Base-by-base conservation (phyloP, 2,329 filamentous ascomycete genomes). In the Trichoderma cornu-damae region DNA sequence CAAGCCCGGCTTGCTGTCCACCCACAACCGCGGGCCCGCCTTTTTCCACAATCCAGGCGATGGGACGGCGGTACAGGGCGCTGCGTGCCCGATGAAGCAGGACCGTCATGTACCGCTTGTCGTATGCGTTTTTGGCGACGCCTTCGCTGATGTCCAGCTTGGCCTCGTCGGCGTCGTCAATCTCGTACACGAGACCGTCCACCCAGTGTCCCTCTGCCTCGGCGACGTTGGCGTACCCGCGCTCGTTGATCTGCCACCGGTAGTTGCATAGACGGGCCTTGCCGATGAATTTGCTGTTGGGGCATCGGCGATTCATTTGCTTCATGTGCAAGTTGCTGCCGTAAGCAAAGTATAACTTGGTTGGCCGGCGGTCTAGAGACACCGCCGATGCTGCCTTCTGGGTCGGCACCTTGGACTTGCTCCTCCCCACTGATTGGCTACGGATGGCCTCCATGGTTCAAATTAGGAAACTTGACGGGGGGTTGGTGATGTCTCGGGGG, bases 201-300 rank as follows among this genome's bases (percentile, higher is more conserved):
- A 77, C 74, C 64, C 67, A 69, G 30, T 66, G 67, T 6, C 70
- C 71, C 24, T 66, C 57, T 9, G 65, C 62, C 40, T 64, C 63
- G 14, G 75, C 57, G 26, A 78, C 68, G 61, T 78, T 78, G 58
- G 75, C 76, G 50, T 71, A 77, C 26, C 75, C 75, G 22, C 75
- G 71, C 65, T 76, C 67, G 64, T 78, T 78, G 69, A 78, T 77
- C 63, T 76, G 74, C 71, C 75, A 78, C 30, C 69, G 66, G 61
- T 73, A 71, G 59, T 72, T 67, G 20, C 63, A 60, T n/a, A 78
- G 67, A 9, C 70, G 66, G 18, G 68, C 76, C 11, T 66, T 64
- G 4, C 75, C 75, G 59, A 75, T 66, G 61, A 70, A 72, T 22
- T 62, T 67, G 64, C 73, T 75, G 20, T 68, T 67, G 18, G 75